Evolutionary conservation across 768 basidiomycete genomes (phyloP).

Genomic region (Tulasnella sp.): DNA sequence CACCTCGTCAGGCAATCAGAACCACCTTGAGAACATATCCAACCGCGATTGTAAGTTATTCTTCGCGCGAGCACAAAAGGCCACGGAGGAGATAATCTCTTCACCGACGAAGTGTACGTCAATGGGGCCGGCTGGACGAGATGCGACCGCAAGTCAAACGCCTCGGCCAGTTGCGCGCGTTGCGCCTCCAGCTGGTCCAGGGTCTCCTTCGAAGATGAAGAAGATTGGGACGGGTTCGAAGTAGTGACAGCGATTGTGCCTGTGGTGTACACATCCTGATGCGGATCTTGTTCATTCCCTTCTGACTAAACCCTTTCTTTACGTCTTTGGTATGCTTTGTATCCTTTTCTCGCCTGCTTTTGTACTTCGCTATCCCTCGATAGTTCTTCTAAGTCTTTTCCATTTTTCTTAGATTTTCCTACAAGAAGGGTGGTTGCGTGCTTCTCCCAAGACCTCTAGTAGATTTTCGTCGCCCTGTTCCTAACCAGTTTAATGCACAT

Average conservation of each 20-base stretch:
- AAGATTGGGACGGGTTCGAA: not conserved
- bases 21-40: constrained; percentile 81
- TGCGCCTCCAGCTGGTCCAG: too few relatives aligned
- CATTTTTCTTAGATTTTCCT: not conserved
- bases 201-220: not conserved
- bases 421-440: too few relatives aligned
- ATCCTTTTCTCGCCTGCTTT: not conserved
- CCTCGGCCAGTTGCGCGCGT: not conserved
- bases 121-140: not conserved
- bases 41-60: constrained; percentile 75
- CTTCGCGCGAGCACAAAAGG: constrained; percentile 78
- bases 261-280: not conserved
- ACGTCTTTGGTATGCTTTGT: not conserved
- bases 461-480: too few relatives aligned
- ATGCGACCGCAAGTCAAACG: not conserved
- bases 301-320: not conserved
- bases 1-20: constrained; percentile 67
- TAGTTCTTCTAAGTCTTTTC: not conserved
- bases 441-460: too few relatives aligned
- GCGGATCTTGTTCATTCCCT: not conserved
- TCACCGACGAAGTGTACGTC: constrained; percentile 6
- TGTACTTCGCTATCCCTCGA: not conserved
- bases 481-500: too few relatives aligned
- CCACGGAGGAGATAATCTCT: constrained; percentile 26
- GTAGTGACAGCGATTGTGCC: not conserved